Evolutionary conservation across 2,329 filamentous ascomycete genomes (phyloP).

Genomic region (Lachnellula subtilissima): DNA sequence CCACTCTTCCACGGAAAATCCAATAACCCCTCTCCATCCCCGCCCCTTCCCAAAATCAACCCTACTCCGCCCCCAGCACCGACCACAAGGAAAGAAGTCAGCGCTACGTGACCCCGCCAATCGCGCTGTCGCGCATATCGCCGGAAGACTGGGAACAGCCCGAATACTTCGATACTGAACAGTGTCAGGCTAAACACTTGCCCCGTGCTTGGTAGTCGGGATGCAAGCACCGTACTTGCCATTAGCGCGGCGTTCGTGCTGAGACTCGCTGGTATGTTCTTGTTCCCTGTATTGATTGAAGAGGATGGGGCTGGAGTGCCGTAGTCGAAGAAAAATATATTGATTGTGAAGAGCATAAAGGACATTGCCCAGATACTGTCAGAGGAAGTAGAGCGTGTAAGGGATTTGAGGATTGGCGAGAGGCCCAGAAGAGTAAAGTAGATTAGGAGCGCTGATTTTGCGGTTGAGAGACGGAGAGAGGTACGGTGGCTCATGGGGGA

Average conservation of each 20-base stretch:
- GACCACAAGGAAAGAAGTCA: slow-evolving; percentile 73
- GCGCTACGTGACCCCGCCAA: slow-evolving; percentile 71
- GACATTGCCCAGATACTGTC: slow-evolving; percentile 98
- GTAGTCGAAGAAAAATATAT: slow-evolving; percentile 98
- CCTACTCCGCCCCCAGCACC: slow-evolving; percentile 76
- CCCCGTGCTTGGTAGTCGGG: slow-evolving; percentile 79
- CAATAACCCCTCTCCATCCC: slow-evolving; percentile 53
- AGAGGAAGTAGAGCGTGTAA: slow-evolving; percentile 86
- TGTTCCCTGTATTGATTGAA: slow-evolving; percentile 38
- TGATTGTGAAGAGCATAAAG: slow-evolving; percentile 87
- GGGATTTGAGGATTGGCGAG: slow-evolving; percentile 90
- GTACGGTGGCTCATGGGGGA: slow-evolving; percentile 36
- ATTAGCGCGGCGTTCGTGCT: slow-evolving; percentile 96
- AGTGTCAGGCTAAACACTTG: slow-evolving; percentile 93
- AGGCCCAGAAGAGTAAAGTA: slow-evolving; percentile 89
- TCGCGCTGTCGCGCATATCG: slow-evolving; percentile 77
- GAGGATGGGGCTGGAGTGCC: slow-evolving; percentile 56
- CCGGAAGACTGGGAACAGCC: slow-evolving; percentile 95
- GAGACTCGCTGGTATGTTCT: slow-evolving; percentile 51
- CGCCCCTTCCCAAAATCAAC: slow-evolving; percentile 47
- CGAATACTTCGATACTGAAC: slow-evolving; percentile 96
- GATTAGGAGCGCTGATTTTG: slow-evolving; percentile 89
- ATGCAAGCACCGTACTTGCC: slow-evolving; percentile 91
- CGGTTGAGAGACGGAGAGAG: slow-evolving; percentile 67
- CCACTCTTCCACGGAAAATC: slow-evolving; percentile 30